Evolutionary conservation across 306 rosid species (phyloP).

Genomic region (Fragaria vesca): DNA sequence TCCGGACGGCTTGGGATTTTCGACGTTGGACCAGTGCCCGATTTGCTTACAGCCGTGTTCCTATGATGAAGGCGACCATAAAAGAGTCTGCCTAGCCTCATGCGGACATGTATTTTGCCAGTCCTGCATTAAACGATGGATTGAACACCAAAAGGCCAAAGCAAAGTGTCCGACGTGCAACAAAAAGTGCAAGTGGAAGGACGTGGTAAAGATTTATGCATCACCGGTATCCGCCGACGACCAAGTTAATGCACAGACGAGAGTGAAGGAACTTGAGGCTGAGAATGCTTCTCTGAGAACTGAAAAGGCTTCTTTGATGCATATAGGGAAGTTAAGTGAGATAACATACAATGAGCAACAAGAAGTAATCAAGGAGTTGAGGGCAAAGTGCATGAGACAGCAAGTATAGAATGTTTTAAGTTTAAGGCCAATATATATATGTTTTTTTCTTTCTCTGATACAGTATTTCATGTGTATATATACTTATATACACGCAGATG

Average conservation of each 20-base stretch:
- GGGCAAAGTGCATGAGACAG: background rate
- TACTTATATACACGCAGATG: too few species aligned
- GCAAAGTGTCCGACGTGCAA: constrained; percentile 7
- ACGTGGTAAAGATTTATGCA: background rate
- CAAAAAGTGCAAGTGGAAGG: background rate
- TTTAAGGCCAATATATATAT: too few species aligned
- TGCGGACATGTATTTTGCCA: background rate
- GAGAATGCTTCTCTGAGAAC: background rate
- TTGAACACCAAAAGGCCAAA: background rate
- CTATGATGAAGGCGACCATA: background rate
- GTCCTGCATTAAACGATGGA: background rate
- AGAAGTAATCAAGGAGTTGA: background rate
- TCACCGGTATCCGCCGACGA: background rate
- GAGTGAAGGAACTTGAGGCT: background rate
- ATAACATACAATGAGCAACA: background rate
- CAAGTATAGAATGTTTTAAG: background rate
- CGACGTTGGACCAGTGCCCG: background rate
- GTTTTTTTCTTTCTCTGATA: too few species aligned
- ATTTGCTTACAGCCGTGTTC: background rate
- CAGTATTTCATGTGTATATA: too few species aligned
- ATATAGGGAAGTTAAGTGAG: background rate
- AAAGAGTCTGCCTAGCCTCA: background rate
- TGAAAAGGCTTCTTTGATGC: background rate
- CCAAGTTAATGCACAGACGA: background rate
- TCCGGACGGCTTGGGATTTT: too few species aligned